These are phyloP conservation scores for Gomphus sp. DNA, from an alignment of 1,284 basidiomycete genomes.

Conservation along the genomic window DNA sequence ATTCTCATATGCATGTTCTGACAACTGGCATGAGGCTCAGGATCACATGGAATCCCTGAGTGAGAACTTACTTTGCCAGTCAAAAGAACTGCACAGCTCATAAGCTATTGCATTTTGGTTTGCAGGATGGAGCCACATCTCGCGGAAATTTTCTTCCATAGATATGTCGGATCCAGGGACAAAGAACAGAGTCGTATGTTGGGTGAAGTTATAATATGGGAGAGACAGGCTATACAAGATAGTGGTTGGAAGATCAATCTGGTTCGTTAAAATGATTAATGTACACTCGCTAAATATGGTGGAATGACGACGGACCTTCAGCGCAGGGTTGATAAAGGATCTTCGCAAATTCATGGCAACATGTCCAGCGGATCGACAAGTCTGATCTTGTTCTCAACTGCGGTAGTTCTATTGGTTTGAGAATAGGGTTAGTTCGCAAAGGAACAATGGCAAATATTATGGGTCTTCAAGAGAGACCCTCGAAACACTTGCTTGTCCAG, in stretches of 20 bases:
- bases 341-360: constrained; percentile 24
- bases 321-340: background rate
- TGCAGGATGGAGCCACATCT: constrained; percentile 26
- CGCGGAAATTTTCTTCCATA: constrained; percentile 37
- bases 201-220: constrained; percentile 27
- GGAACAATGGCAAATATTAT: constrained; percentile 31
- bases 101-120: constrained; percentile 29
- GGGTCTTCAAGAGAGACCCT: constrained; percentile 19
- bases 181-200: constrained; percentile 17
- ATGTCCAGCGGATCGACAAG: constrained; percentile 40
- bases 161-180: constrained; percentile 25
- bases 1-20: constrained; percentile 31
- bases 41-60: background rate
- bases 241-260: constrained; percentile 10
- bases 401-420: constrained; percentile 15
- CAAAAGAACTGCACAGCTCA: constrained; percentile 36
- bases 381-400: constrained; percentile 26
- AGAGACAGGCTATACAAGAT: constrained; percentile 23
- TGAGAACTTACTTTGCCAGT: constrained; percentile 35
- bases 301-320: background rate
- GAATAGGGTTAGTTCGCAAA: constrained; percentile 27
- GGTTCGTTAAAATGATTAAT: background rate
- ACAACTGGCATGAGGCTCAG: background rate
- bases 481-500: constrained; percentile 24
- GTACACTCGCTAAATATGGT: background rate